These are phyloP conservation scores for Pseudomassariella vexata DNA, from an alignment of 2,329 filamentous ascomycete genomes.

Conservation along the genomic window DNA sequence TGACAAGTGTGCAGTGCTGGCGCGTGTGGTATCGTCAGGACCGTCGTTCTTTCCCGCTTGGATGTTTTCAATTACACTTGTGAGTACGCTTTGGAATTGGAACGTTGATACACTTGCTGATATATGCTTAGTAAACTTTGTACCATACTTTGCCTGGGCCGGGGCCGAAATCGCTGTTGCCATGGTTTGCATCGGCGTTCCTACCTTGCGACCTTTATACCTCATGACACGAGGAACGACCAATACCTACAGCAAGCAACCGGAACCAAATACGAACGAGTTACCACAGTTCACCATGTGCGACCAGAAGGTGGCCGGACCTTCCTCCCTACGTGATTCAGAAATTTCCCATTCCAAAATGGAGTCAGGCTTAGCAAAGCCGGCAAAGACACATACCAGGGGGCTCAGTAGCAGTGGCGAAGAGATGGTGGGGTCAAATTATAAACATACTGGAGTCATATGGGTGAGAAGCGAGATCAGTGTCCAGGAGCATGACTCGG, in stretches of 20 bases:
- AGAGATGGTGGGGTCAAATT: slow-evolving; percentile 1
- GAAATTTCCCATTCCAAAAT: slow-evolving; percentile 15
- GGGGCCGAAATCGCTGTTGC: slow-evolving; percentile 22
- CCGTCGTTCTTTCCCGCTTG: slow-evolving; percentile 17
- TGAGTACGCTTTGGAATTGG: slow-evolving; percentile 7
- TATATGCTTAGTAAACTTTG: slow-evolving; percentile 16
- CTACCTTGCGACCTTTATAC: slow-evolving; percentile 20
- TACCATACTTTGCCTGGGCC: slow-evolving; percentile 23
- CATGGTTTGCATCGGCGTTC: slow-evolving; percentile 21
- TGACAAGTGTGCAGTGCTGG: slow-evolving; percentile 20
- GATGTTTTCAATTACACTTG: slow-evolving; percentile 21
- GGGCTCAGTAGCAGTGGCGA: slow-evolving; percentile 21
- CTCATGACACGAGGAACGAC: slow-evolving; percentile 17
- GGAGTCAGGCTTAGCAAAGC: slow-evolving; percentile 12
- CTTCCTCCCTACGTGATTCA: too few relatives aligned
- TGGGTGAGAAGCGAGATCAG: slow-evolving; percentile 24
- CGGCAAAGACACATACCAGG: slow-evolving; percentile 14
- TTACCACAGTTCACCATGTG: slow-evolving; percentile 22
- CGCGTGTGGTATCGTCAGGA: slow-evolving; percentile 26
- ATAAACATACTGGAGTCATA: slow-evolving; percentile 14
- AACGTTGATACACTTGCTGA: slow-evolving; percentile 1
- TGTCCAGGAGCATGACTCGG: slow-evolving; percentile 15
- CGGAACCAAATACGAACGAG: slow-evolving; percentile 10
- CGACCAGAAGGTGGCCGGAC: slow-evolving; percentile 8
- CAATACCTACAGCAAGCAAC: slow-evolving; percentile 10